phyloP scores from a whole-genome alignment of 768 basidiomycete genomes.

The Exidia glandulosa region DNA sequence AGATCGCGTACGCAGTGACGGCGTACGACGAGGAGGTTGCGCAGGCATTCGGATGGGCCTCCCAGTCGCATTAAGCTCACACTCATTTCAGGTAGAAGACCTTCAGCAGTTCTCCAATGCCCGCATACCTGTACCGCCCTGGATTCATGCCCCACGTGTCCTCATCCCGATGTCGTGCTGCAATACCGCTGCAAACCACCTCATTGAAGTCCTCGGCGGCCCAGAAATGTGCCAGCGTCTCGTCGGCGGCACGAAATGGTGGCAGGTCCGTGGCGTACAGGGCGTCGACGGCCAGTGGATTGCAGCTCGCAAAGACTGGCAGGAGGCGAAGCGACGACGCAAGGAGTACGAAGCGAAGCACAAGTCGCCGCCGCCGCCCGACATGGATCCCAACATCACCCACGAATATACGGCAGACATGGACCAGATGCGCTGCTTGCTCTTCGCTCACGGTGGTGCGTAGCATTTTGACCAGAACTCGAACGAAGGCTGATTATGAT shows the following conservation, averaged over 20 bases:
- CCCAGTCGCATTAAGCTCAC: no score
- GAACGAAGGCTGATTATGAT: no score
- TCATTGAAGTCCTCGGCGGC: constrained; percentile 79
- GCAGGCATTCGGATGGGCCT: no score
- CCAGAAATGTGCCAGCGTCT: constrained; percentile 43
- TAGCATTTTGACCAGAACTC: no score
- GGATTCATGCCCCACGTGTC: constrained; percentile 21
- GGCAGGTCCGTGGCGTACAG: constrained; percentile 81
- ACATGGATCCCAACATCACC: constrained; percentile 18
- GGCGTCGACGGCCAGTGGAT: constrained; percentile 87
- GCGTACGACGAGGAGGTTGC: no score
- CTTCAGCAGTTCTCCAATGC: constrained; percentile 57
- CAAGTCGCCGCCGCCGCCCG: constrained; percentile 9
- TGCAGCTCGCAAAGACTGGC: constrained; percentile 73
- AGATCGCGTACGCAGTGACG: no score
- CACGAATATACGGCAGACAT: constrained; percentile 50
- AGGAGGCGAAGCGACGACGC: constrained; percentile 47
- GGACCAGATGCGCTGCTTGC: constrained; percentile 76
- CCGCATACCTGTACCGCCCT: constrained; percentile 24
- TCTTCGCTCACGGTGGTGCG: constrained; percentile 44
- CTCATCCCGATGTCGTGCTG: constrained; percentile 11
- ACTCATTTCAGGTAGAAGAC: constrained; percentile 72
- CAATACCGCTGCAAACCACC: constrained; percentile 33
- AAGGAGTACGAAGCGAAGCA: constrained; percentile 35
- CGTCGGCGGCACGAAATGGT: constrained; percentile 92